Conservation (phyloP, 202 grass and related monocot genomes). For the Setaria viridis region DNA sequence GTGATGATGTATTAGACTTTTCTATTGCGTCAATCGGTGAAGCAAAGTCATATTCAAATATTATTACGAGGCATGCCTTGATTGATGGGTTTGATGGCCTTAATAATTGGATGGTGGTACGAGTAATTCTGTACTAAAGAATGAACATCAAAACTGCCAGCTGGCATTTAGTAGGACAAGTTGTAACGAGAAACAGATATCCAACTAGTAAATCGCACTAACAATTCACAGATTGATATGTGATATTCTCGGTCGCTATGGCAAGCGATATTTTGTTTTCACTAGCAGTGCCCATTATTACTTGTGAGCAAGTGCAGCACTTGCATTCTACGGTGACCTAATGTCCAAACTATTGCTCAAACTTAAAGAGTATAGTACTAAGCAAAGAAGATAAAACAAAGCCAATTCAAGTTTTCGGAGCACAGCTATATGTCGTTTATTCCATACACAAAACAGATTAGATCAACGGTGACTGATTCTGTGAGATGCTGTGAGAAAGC, state of each 20-base stretch:
- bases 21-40: not conserved
- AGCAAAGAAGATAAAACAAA: not conserved
- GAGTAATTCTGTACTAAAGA: not conserved
- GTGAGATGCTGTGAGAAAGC: not conserved
- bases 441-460: not conserved
- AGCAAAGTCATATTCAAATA: not conserved
- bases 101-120: not conserved
- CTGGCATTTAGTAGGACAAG: not conserved
- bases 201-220: no score
- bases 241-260: not conserved
- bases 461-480: slow-evolving; percentile 6
- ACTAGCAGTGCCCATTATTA: not conserved
- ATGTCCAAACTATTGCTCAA: not conserved
- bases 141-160: not conserved
- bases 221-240: no score
- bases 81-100: not conserved
- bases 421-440: not conserved
- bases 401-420: not conserved
- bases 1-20: slow-evolving; percentile 2
- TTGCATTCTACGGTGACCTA: not conserved
- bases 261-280: not conserved
- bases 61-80: not conserved
- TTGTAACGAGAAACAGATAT: no score
- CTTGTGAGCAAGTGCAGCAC: not conserved
- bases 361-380: not conserved